phyloP scores from a whole-genome alignment of 805 yeast genomes.

The Saccharomycopsis synnaedendra region DNA sequence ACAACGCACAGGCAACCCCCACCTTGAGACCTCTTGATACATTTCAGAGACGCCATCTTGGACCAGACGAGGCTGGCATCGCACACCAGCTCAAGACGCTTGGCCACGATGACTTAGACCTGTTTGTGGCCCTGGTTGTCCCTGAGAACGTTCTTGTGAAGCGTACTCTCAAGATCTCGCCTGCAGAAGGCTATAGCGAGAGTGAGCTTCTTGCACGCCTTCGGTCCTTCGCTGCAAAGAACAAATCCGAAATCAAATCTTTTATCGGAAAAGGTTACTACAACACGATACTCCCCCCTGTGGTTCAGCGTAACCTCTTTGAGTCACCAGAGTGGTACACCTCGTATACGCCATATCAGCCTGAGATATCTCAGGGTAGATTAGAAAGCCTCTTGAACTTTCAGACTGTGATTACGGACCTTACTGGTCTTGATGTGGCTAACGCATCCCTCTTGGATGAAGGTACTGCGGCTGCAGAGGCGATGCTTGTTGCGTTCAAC shows the following conservation, averaged over 20 bases:
- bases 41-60: slow-evolving; percentile 84
- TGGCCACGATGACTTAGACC: slow-evolving; percentile 56
- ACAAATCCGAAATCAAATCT: slow-evolving; percentile 52
- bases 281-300: slow-evolving; percentile 83
- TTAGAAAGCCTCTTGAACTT: slow-evolving; percentile 80
- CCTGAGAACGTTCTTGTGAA: slow-evolving; percentile 67
- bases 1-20: slow-evolving; percentile 27
- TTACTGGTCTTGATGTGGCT: slow-evolving; percentile 91
- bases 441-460: slow-evolving; percentile 93
- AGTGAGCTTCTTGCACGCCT: slow-evolving; percentile 65
- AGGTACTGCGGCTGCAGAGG: slow-evolving; percentile 97
- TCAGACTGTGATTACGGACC: slow-evolving; percentile 83
- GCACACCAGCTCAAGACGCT: slow-evolving; percentile 51
- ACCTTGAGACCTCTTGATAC: slow-evolving; percentile 37
- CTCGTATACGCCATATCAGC: slow-evolving; percentile 96
- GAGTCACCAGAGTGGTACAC: slow-evolving; percentile 99
- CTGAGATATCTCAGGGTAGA: slow-evolving; percentile 96
- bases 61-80: slow-evolving; percentile 60
- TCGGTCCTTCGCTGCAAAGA: slow-evolving; percentile 59
- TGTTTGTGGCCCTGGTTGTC: slow-evolving; percentile 60
- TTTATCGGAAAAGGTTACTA: slow-evolving; percentile 93
- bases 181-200: slow-evolving; percentile 69
- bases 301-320: slow-evolving; percentile 80
- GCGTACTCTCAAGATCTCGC: slow-evolving; percentile 56
- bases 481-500: slow-evolving; percentile 76